These are phyloP conservation scores for Creolimax fragrantissima DNA, from an alignment of 78 protist species.

Conservation along the genomic window DNA sequence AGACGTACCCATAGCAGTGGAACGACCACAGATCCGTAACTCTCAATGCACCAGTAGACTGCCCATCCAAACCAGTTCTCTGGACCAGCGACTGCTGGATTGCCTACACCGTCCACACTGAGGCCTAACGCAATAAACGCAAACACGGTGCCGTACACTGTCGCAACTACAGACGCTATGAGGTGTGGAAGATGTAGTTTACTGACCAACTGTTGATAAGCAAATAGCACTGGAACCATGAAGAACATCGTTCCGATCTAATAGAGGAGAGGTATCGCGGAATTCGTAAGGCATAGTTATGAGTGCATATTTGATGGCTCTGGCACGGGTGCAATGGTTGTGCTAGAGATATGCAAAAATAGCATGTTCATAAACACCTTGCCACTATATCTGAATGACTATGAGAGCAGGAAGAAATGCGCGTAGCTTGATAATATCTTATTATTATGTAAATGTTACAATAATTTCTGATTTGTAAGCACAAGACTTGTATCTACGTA, in stretches of 20 bases:
- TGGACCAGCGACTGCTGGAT: neutral
- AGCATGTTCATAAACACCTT: too few species aligned
- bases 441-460: too few species aligned
- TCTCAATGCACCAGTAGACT: constrained; percentile 30
- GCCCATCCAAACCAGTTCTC: neutral
- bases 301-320: too few species aligned
- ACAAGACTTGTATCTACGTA: too few species aligned
- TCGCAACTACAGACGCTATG: neutral
- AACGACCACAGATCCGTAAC: constrained; percentile 3
- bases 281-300: too few species aligned
- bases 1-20: constrained; percentile 23
- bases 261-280: too few species aligned
- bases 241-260: neutral
- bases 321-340: too few species aligned
- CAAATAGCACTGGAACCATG: neutral
- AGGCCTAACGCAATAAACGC: neutral
- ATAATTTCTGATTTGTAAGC: too few species aligned
- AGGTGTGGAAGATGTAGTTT: neutral
- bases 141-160: neutral
- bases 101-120: neutral
- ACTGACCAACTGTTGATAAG: neutral
- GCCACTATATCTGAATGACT: too few species aligned
- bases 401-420: too few species aligned
- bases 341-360: too few species aligned
- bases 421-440: too few species aligned